phyloP scores from a whole-genome alignment of 2,329 filamentous ascomycete species.

The Nectriaceae sp. region DNA sequence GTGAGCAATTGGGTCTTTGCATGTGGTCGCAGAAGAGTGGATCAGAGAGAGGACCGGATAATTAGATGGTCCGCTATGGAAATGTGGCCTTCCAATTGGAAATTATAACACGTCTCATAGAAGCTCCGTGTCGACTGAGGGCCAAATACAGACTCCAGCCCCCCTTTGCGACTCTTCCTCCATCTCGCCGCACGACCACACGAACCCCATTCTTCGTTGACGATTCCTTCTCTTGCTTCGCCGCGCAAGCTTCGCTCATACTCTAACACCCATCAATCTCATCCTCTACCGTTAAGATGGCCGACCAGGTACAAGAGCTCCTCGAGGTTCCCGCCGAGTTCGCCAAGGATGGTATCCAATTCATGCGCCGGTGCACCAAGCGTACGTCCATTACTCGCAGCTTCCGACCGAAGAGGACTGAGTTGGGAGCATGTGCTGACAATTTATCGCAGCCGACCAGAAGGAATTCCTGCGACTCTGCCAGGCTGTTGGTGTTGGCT shows the following conservation, averaged over 20 bases:
- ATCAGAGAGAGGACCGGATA: too few relatives aligned
- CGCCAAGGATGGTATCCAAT: constrained; percentile 61
- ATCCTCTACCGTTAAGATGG: constrained; percentile 46
- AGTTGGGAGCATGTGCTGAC: constrained; percentile 1
- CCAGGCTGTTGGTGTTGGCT: constrained; percentile 68
- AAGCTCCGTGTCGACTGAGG: constrained; percentile 17
- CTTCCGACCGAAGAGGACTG: neutral
- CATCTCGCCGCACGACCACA: neutral
- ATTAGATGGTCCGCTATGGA: constrained; percentile 14
- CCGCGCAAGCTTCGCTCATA: constrained; percentile 4
- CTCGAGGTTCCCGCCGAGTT: constrained; percentile 70
- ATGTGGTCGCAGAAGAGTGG: too few relatives aligned
- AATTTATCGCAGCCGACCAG: constrained; percentile 44
- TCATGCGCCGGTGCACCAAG: constrained; percentile 64
- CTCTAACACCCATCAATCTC: too few relatives aligned
- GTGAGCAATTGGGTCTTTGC: too few relatives aligned
- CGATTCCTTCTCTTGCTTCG: neutral
- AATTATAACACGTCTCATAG: constrained; percentile 22
- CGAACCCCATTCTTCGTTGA: neutral
- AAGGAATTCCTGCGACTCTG: constrained; percentile 48
- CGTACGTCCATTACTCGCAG: constrained; percentile 42
- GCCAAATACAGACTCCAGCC: too few relatives aligned
- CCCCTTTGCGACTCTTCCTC: constrained; percentile 25
- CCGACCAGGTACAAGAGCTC: constrained; percentile 70
- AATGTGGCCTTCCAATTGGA: constrained; percentile 21